These are phyloP conservation scores for Leccinum pallidistipes DNA, from an alignment of 1,284 basidiomycete species.

Conservation along the genomic window DNA sequence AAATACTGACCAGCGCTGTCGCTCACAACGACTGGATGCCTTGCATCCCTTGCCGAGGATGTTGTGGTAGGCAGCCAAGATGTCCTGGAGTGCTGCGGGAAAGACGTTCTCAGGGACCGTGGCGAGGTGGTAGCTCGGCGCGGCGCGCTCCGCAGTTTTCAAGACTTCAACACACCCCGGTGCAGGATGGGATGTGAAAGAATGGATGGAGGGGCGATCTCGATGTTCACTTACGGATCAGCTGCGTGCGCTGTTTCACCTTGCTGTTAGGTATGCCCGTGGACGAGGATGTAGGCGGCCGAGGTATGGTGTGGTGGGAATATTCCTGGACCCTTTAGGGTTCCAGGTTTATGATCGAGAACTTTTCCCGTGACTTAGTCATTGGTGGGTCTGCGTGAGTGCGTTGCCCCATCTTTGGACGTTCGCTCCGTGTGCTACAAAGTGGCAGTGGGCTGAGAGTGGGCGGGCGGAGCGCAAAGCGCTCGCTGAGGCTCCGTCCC, in stretches of 20 bases:
- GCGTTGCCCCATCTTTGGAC: too few relatives aligned
- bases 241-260: conserved; percentile 14
- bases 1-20: conserved; percentile 28
- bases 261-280: too few relatives aligned
- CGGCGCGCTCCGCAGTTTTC: conserved; percentile 16
- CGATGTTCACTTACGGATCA: conserved; percentile 7
- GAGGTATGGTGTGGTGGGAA: too few relatives aligned
- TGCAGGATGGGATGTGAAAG: conserved; percentile 13
- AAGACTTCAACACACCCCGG: conserved; percentile 7
- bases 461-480: too few relatives aligned
- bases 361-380: too few relatives aligned
- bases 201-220: conserved; percentile 22
- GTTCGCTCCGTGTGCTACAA: too few relatives aligned
- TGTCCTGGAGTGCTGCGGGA: conserved; percentile 27
- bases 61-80: conserved; percentile 28
- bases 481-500: too few relatives aligned
- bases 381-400: too few relatives aligned
- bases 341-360: too few relatives aligned
- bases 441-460: too few relatives aligned
- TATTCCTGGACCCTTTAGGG: too few relatives aligned
- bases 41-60: conserved; percentile 24
- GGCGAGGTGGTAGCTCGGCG: conserved; percentile 28
- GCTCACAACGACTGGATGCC: conserved; percentile 18
- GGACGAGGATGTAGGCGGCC: too few relatives aligned
- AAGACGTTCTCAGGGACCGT: conserved; percentile 27